A percentile compares a stretch with the other conserved stretches of the same genome.
These are phyloP conservation scores for Fusarium chaquense DNA, from an alignment of 2,329 filamentous ascomycete species.

Conservation along the genomic window DNA sequence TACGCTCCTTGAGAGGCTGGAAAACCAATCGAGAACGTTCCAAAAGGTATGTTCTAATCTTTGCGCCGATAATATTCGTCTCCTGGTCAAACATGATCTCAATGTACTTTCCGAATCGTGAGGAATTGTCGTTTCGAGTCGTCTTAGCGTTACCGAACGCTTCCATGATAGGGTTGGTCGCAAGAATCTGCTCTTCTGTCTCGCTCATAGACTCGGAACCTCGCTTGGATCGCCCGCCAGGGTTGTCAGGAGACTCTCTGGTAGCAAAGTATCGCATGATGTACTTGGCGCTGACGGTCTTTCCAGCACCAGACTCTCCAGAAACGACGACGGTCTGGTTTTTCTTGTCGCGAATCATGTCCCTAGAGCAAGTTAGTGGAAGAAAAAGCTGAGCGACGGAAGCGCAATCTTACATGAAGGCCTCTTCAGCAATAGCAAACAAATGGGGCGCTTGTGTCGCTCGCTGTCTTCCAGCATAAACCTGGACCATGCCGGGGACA, in stretches of 20 bases:
- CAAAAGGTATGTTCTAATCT: constrained; percentile 94
- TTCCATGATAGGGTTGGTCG: constrained; percentile 99
- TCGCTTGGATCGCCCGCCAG: constrained; percentile 79
- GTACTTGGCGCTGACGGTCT: constrained; percentile 99
- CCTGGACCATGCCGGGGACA: constrained; percentile 99
- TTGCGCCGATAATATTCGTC: constrained; percentile 96
- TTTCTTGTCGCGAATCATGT: constrained; percentile 95
- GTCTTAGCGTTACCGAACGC: constrained; percentile 99
- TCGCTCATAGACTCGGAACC: constrained; percentile 90
- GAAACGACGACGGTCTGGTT: constrained; percentile 99
- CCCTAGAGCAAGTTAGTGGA: constrained; percentile 68
- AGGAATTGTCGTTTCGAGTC: constrained; percentile 99
- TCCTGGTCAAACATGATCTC: constrained; percentile 98
- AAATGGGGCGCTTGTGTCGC: constrained; percentile 97
- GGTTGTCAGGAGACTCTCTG: constrained; percentile 90
- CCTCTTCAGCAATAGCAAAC: constrained; percentile 98
- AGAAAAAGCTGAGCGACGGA: neutral
- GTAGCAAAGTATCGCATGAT: constrained; percentile 99
- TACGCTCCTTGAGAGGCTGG: constrained; percentile 95
- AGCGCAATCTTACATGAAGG: constrained; percentile 78
- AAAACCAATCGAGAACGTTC: constrained; percentile 97
- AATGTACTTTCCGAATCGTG: constrained; percentile 98
- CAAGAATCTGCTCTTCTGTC: constrained; percentile 97
- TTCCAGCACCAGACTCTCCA: constrained; percentile 97
- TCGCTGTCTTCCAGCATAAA: constrained; percentile 96